Evolutionary conservation across 2,329 filamentous ascomycete genomes (phyloP), one percentile per base, ranked within the genome.

Genomic region (Gyromitra esculenta): DNA sequence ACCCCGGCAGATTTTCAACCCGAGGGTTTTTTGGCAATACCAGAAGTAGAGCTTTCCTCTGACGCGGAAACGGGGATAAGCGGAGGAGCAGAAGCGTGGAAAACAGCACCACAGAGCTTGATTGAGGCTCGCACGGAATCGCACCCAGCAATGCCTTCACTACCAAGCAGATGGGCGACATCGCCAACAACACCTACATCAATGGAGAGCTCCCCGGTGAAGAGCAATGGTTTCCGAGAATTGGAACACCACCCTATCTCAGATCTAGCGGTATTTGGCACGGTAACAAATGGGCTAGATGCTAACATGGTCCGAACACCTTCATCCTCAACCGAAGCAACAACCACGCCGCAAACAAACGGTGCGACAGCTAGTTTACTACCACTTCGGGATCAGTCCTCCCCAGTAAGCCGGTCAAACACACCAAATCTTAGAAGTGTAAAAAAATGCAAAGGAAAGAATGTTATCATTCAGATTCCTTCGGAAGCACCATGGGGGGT

Each of bases 391-490:
- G 70, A 69, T 18, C 66, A 71, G 52, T 66, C 63, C 6, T 57
- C 48, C 25, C 65, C 69, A 66, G 71, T 76, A 57, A 75, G 69
- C 48, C 75, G 77, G 66, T 77, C 78, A 50, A 66, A 67, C 18
- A 71, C 77, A 63, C 77, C 71, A 39, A 76, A 69, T 50, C 65
- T 75, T 15, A 77, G 76, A 56, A 77, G 63, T 35, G 78, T 79
- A 35, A 80, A 76, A 11, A 80, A 76, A 57, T 81, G 79, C 76
- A 79, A 80, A 41, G 73, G 76, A 45, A 79, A 77, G 21, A 78
- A 70, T 35, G 79, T 81, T 15, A 52, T 80, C n/a, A 81, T 81
- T 25, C 76, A 79, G 25, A 78, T 81, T 50, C 80, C 80, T 21
- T 60, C 73, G 4, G 79, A 81, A 59, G 77, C 60, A 54, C 76